These are phyloP conservation scores for Priceomyces melissophilus DNA, from an alignment of 805 yeast species.

Conservation along the genomic window DNA sequence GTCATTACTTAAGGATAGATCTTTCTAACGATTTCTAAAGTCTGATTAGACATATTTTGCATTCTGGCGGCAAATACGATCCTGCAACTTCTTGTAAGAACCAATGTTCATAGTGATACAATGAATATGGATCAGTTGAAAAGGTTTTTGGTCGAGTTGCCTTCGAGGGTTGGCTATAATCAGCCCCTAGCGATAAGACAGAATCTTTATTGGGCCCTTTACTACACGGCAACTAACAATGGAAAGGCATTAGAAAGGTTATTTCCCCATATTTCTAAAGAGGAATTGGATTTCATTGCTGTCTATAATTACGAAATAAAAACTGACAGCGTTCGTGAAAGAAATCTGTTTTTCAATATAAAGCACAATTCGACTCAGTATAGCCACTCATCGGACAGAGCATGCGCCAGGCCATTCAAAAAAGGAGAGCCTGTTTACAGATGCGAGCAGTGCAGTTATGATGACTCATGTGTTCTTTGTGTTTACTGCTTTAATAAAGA, in stretches of 20 bases:
- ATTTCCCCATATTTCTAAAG: slow-evolving; percentile 28
- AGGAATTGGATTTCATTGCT: slow-evolving; percentile 12
- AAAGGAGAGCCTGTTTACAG: slow-evolving; percentile 65
- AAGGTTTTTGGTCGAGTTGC: slow-evolving; percentile 25
- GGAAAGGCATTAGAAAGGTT: slow-evolving; percentile 32
- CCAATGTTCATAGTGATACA: background rate
- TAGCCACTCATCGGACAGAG: slow-evolving; percentile 53
- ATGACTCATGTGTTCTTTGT: slow-evolving; percentile 76
- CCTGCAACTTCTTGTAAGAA: background rate
- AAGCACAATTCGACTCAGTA: slow-evolving; percentile 11
- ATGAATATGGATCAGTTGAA: slow-evolving; percentile 22
- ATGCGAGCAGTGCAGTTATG: slow-evolving; percentile 74
- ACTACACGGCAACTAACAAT: slow-evolving; percentile 31
- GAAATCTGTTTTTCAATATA: slow-evolving; percentile 12
- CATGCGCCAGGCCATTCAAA: slow-evolving; percentile 64
- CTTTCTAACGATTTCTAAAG: slow-evolving; percentile 4
- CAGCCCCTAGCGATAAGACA: slow-evolving; percentile 11
- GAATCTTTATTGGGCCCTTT: slow-evolving; percentile 27
- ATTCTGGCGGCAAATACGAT: background rate
- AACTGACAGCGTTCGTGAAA: slow-evolving; percentile 3
- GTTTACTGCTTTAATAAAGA: slow-evolving; percentile 65
- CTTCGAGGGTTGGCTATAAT: slow-evolving; percentile 14
- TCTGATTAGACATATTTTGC: no score
- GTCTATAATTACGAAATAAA: slow-evolving; percentile 10
- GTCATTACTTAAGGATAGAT: background rate